Conservation (phyloP, 768 basidiomycete genomes). For the Lanmaoa pseudosensibilis region DNA sequence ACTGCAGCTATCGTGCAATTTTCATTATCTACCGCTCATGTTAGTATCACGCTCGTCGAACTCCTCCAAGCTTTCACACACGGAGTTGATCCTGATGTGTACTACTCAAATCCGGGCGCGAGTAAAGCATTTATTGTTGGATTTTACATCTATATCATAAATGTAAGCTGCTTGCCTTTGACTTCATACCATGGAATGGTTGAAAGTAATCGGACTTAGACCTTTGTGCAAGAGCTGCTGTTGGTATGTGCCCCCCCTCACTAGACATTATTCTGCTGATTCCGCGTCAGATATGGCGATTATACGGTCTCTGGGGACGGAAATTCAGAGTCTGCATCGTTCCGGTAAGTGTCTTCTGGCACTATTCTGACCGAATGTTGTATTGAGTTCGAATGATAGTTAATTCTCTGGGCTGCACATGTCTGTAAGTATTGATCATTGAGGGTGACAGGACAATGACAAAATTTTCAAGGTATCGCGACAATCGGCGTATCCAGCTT, state of each 20-base stretch:
- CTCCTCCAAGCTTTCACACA: conserved; percentile 15
- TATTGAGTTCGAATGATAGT: conserved; percentile 4
- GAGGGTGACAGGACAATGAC: background rate
- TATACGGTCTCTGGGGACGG: conserved; percentile 19
- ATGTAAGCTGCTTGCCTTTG: conserved; percentile 11
- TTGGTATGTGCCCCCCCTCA: conserved; percentile 4
- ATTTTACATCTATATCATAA: conserved; percentile 21
- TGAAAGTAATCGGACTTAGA: conserved; percentile 1
- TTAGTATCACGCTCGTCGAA: conserved; percentile 12
- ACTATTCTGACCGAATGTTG: background rate
- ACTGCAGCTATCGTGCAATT: conserved; percentile 17
- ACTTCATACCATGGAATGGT: background rate
- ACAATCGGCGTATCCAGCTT: conserved; percentile 20
- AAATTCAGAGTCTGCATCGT: conserved; percentile 10
- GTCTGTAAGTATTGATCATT: conserved; percentile 16
- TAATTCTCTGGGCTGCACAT: conserved; percentile 17
- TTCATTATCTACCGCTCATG: conserved; percentile 15
- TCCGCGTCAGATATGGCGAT: conserved; percentile 22
- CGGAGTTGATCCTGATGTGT: conserved; percentile 1
- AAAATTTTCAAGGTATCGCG: conserved; percentile 8
- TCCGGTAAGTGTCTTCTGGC: conserved; percentile 9
- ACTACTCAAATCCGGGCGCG: conserved; percentile 6
- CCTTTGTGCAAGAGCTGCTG: conserved; percentile 19
- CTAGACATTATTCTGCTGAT: background rate
- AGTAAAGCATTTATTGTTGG: conserved; percentile 10